Percentiles rank a stretch among this genome's conserved stretches.
These are phyloP conservation scores for Rhizopogon sp. DNA, from an alignment of 768 basidiomycete genomes.

Conservation along the genomic window DNA sequence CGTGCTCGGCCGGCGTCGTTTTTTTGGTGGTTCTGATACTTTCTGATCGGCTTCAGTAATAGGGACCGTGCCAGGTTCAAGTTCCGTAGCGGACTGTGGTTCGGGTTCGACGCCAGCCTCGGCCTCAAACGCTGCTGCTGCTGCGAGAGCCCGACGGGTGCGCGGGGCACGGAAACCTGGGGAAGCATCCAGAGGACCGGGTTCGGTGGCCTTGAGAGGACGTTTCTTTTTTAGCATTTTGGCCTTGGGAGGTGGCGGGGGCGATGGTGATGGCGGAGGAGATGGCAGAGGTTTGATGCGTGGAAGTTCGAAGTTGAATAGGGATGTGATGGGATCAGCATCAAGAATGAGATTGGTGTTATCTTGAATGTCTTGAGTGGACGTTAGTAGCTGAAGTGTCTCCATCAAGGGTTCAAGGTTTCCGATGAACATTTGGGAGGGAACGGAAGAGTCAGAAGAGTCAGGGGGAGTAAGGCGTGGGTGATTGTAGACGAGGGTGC, in stretches of 20 bases:
- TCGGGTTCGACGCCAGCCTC: conserved; percentile 20
- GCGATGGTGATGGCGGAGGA: conserved; percentile 31
- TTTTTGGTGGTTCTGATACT: conserved; percentile 10
- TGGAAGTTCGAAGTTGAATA: conserved; percentile 67
- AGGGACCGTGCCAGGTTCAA: background rate
- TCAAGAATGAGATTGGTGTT: conserved; percentile 51
- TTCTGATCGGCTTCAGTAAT: conserved; percentile 21
- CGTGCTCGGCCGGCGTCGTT: conserved; percentile 10
- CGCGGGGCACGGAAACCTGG: conserved; percentile 47
- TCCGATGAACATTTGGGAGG: conserved; percentile 36
- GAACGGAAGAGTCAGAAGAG: background rate
- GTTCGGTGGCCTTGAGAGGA: conserved; percentile 13
- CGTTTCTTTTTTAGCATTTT: conserved; percentile 39
- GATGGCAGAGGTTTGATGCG: conserved; percentile 57
- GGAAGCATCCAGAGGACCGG: conserved; percentile 30
- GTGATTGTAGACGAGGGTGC: conserved; percentile 13
- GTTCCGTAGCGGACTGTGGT: conserved; percentile 11
- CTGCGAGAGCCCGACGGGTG: conserved; percentile 40
- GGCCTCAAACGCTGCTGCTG: conserved; percentile 38
- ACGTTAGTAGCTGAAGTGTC: conserved; percentile 51
- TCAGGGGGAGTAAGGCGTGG: background rate
- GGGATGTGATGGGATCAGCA: conserved; percentile 53
- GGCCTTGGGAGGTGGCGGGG: conserved; percentile 23
- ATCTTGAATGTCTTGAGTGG: conserved; percentile 46
- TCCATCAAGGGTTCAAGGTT: conserved; percentile 71